These are phyloP conservation scores for Phytopythium aichiense DNA, from an alignment of 352 stramenopile genomes.

Conservation along the genomic window DNA sequence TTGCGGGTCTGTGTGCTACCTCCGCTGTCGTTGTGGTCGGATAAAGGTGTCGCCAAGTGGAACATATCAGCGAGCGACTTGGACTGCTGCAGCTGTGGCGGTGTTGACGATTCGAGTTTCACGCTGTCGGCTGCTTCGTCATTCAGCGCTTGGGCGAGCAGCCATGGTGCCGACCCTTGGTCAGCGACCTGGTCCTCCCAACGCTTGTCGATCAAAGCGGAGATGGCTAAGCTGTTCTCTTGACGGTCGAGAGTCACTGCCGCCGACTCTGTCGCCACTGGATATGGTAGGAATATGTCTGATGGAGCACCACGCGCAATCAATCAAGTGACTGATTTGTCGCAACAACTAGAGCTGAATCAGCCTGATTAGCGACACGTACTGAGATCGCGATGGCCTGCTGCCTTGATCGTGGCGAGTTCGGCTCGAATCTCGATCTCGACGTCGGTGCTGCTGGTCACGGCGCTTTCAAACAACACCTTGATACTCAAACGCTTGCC, in stretches of 20 bases:
- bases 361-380: slow-evolving; percentile 7
- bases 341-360: slow-evolving; percentile 2
- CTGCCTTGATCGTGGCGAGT: slow-evolving; percentile 37
- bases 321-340: not conserved
- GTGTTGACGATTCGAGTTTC: not conserved
- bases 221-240: slow-evolving; percentile 35
- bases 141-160: slow-evolving; percentile 48
- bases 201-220: slow-evolving; percentile 40
- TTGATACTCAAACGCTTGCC: slow-evolving; percentile 27
- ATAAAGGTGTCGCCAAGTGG: slow-evolving; percentile 33
- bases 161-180: slow-evolving; percentile 59
- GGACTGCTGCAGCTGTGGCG: slow-evolving; percentile 14
- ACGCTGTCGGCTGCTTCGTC: slow-evolving; percentile 17
- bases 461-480: slow-evolving; percentile 34
- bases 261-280: slow-evolving; percentile 30
- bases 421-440: slow-evolving; percentile 50
- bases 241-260: slow-evolving; percentile 29
- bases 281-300: slow-evolving; percentile 69
- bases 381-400: slow-evolving; percentile 50
- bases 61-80: slow-evolving; percentile 72
- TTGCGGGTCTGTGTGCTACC: not conserved
- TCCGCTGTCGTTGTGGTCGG: not conserved
- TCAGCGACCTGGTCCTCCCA: slow-evolving; percentile 44
- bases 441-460: slow-evolving; percentile 27
- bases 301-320: not conserved